A percentile compares a stretch with the other conserved stretches of the same genome.
These are phyloP conservation scores for Cryptosporidium sp. DNA, from an alignment of 169 alveolate species.

Conservation along the genomic window DNA sequence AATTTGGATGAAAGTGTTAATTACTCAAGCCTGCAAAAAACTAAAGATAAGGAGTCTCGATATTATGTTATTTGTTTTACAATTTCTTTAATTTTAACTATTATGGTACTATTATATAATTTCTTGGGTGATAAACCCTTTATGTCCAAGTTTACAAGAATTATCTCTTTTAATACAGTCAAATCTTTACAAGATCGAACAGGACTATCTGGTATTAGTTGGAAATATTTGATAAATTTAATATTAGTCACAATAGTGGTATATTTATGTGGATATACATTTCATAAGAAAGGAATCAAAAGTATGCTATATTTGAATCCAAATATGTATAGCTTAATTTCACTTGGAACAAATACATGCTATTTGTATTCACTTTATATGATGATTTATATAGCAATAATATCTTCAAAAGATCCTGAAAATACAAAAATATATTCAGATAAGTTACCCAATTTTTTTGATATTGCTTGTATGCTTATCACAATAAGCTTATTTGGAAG, in stretches of 20 bases:
- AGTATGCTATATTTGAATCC: slow-evolving; percentile 31
- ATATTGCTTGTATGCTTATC: slow-evolving; percentile 60
- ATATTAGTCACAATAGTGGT: slow-evolving; percentile 39
- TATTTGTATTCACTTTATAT: slow-evolving; percentile 36
- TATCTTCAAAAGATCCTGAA: slow-evolving; percentile 10
- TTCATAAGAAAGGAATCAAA: slow-evolving; percentile 43
- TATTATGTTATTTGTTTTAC: slow-evolving; percentile 37
- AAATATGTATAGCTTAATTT: slow-evolving; percentile 45
- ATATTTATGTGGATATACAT: slow-evolving; percentile 53
- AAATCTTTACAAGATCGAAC: slow-evolving; percentile 21
- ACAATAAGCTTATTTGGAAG: slow-evolving; percentile 73
- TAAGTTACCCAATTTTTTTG: slow-evolving; percentile 54
- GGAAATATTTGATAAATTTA: slow-evolving; percentile 37
- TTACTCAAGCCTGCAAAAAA: slow-evolving; percentile 12
- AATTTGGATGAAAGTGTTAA: slow-evolving; percentile 9
- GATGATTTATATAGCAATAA: slow-evolving; percentile 40
- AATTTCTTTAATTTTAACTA: slow-evolving; percentile 35
- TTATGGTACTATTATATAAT: slow-evolving; percentile 13
- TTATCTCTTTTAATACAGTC: slow-evolving; percentile 1
- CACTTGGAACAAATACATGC: slow-evolving; percentile 62
- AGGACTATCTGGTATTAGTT: slow-evolving; percentile 44
- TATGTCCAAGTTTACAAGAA: slow-evolving; percentile 30
- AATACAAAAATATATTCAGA: slow-evolving; percentile 34
- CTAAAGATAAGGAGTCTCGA: slow-evolving; percentile 32
- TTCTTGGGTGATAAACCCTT: slow-evolving; percentile 30